Percentiles rank a stretch among this genome's conserved stretches.
These are phyloP conservation scores for Basipetospora sp. DNA, from an alignment of 2,329 filamentous ascomycete genomes.

Conservation along the genomic window DNA sequence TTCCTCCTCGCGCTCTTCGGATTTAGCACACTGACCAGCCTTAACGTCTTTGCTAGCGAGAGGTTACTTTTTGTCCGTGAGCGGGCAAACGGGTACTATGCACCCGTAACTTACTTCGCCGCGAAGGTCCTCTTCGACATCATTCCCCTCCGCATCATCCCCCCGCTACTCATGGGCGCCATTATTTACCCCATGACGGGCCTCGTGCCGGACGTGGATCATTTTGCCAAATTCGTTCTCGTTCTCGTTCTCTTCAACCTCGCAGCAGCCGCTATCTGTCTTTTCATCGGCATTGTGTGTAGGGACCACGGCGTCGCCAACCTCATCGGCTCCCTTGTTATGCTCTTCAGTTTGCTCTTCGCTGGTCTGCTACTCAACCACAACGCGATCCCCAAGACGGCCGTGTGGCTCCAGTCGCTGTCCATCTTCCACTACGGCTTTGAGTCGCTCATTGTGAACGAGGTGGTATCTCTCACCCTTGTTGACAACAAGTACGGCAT, in stretches of 20 bases:
- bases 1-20: slow-evolving; percentile 91
- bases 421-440: slow-evolving; percentile 56
- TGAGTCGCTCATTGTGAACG: slow-evolving; percentile 14
- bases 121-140: slow-evolving; percentile 98
- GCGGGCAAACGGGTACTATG: slow-evolving; percentile 91
- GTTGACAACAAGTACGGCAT: slow-evolving; percentile 91
- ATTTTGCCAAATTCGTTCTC: slow-evolving; percentile 84
- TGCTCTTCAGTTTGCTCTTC: slow-evolving; percentile 93
- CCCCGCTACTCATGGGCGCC: slow-evolving; percentile 83
- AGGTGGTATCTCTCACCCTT: slow-evolving; percentile 77
- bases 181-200: slow-evolving; percentile 98
- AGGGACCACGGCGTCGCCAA: slow-evolving; percentile 84
- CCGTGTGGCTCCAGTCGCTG: slow-evolving; percentile 79
- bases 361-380: slow-evolving; percentile 89
- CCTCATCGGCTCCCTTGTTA: slow-evolving; percentile 82
- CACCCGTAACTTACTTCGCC: slow-evolving; percentile 82
- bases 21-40: slow-evolving; percentile 85
- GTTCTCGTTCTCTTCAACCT: slow-evolving; percentile 93
- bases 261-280: slow-evolving; percentile 78
- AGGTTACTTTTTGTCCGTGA: slow-evolving; percentile 83
- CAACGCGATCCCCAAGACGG: slow-evolving; percentile 72
- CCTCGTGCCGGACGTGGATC: slow-evolving; percentile 61
- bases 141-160: slow-evolving; percentile 81
- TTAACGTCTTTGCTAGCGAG: slow-evolving; percentile 87
- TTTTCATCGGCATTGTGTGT: slow-evolving; percentile 93